A percentile compares a stretch with the other conserved stretches of the same genome.
phyloP scores from a whole-genome alignment of 1,284 basidiomycete species.

The Clitocybe nebularis region DNA sequence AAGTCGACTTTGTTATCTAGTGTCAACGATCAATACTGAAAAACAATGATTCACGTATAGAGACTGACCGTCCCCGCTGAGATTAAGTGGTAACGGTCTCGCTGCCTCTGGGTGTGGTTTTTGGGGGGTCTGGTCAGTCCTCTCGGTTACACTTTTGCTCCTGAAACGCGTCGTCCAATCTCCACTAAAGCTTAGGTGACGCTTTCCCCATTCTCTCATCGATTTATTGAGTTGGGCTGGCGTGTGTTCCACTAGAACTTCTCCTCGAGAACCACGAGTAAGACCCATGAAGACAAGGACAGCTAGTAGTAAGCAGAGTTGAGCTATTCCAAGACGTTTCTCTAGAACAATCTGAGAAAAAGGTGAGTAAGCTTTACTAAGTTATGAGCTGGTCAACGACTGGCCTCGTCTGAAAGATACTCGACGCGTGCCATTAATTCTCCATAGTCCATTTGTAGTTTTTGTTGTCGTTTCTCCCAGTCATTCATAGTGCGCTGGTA shows the following conservation, averaged over 20 bases:
- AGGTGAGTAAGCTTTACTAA: constrained; percentile 4
- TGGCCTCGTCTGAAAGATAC: constrained; percentile 71
- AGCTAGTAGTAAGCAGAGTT: constrained; percentile 73
- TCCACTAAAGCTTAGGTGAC: constrained; percentile 52
- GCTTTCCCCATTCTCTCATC: constrained; percentile 49
- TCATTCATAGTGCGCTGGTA: constrained; percentile 65
- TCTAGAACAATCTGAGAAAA: constrained; percentile 67
- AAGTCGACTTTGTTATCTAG: constrained; percentile 18
- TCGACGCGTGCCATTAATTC: constrained; percentile 66
- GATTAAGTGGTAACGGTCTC: constrained; percentile 1
- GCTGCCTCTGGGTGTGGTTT: constrained; percentile 7
- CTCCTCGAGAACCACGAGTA: constrained; percentile 71
- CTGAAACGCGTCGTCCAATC: constrained; percentile 46
- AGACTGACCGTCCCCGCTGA: constrained; percentile 2
- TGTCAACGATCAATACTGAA: not conserved
- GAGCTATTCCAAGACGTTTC: constrained; percentile 80
- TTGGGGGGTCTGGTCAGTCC: constrained; percentile 3
- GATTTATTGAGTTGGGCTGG: constrained; percentile 26
- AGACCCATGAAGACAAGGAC: constrained; percentile 82
- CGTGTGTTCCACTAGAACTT: constrained; percentile 26
- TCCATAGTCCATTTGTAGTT: constrained; percentile 66
- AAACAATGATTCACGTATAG: not conserved
- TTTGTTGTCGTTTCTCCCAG: constrained; percentile 65
- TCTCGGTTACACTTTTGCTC: constrained; percentile 29
- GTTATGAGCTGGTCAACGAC: constrained; percentile 10